A percentile compares a stretch with the other conserved stretches of the same genome.
phyloP scores from a whole-genome alignment of 805 yeast species.

The Candida tallmaniae region DNA sequence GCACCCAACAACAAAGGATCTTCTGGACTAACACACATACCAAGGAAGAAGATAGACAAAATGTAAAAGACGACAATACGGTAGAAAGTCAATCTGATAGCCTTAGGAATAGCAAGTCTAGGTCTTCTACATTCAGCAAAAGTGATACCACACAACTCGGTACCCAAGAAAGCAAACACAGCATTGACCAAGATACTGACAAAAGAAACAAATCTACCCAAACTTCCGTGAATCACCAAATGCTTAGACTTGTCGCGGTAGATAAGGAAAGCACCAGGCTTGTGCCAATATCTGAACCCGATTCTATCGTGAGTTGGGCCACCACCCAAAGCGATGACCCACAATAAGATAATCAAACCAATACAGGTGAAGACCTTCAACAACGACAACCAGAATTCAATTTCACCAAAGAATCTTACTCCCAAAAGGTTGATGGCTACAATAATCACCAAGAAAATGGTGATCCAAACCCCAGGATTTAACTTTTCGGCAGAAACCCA shows the following conservation, averaged over 20 bases:
- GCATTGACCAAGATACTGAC: slow-evolving; percentile 61
- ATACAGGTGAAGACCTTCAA: slow-evolving; percentile 62
- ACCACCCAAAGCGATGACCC: slow-evolving; percentile 72
- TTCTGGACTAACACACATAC: slow-evolving; percentile 61
- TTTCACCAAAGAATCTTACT: slow-evolving; percentile 50
- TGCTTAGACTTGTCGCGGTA: slow-evolving; percentile 40
- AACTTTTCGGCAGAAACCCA: slow-evolving; percentile 45
- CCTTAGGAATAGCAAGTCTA: slow-evolving; percentile 64
- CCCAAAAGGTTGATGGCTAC: slow-evolving; percentile 42
- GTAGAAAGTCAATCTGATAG: slow-evolving; percentile 64
- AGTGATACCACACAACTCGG: slow-evolving; percentile 67
- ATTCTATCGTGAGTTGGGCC: slow-evolving; percentile 69
- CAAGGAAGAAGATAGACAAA: slow-evolving; percentile 56
- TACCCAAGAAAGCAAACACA: slow-evolving; percentile 67
- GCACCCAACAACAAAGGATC: slow-evolving; percentile 49
- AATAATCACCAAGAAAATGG: slow-evolving; percentile 42
- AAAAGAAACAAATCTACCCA: slow-evolving; percentile 59
- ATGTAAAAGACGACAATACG: slow-evolving; percentile 64
- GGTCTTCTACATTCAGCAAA: slow-evolving; percentile 71
- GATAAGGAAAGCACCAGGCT: slow-evolving; percentile 60
- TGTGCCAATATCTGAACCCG: slow-evolving; percentile 67
- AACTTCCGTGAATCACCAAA: slow-evolving; percentile 34
- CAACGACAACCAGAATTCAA: slow-evolving; percentile 60
- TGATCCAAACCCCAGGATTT: slow-evolving; percentile 57
- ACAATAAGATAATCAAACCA: slow-evolving; percentile 61